Conservation (phyloP, 371 early-diverging fungal species). For the Mucor mucedo region DNA sequence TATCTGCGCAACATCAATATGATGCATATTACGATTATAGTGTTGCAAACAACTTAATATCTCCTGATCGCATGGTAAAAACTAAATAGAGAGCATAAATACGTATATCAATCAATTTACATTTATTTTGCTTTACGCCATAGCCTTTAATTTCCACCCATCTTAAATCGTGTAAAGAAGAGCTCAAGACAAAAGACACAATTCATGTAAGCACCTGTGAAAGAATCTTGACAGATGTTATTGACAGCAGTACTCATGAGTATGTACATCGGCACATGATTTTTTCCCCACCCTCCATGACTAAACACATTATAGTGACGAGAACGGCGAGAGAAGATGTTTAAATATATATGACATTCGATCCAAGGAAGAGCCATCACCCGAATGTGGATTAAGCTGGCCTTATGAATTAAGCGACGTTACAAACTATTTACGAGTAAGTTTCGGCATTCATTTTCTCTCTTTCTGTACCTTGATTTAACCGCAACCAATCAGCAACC, state of each 20-base stretch:
- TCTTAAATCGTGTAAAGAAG: constrained; percentile 32
- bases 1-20: constrained; percentile 78
- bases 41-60: constrained; percentile 45
- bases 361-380: constrained; percentile 58
- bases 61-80: constrained; percentile 42
- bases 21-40: constrained; percentile 59
- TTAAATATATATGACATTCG: constrained; percentile 87
- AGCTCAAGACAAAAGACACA: constrained; percentile 20
- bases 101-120: no score
- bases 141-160: constrained; percentile 18
- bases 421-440: constrained; percentile 65
- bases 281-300: not conserved
- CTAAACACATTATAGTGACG: constrained; percentile 14
- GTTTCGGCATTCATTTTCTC: not conserved
- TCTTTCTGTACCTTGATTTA: not conserved
- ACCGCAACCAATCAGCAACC: constrained; percentile 38
- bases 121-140: not conserved
- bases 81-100: not conserved
- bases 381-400: constrained; percentile 79
- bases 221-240: constrained; percentile 30
- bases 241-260: constrained; percentile 39
- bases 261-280: constrained; percentile 18
- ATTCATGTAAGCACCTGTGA: constrained; percentile 42
- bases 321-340: constrained; percentile 49
- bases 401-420: constrained; percentile 71